Evolutionary conservation across 2,329 filamentous ascomycete genomes (phyloP).

Genomic region (Aspergillus latus): DNA sequence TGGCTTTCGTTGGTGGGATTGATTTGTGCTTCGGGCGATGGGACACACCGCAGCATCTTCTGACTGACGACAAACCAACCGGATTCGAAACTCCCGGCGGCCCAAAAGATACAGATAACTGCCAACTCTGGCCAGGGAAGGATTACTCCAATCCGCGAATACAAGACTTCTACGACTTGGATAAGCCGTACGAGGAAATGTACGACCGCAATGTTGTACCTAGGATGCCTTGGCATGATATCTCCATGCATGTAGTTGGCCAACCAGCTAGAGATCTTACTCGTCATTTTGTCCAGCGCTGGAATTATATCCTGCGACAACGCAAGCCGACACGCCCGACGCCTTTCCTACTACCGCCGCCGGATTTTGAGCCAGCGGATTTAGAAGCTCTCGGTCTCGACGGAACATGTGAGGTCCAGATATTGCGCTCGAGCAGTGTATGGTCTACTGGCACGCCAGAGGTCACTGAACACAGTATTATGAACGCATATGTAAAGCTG

Average conservation of each 20-base stretch:
- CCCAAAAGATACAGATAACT: constrained; percentile 86
- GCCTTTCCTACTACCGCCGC: constrained; percentile 87
- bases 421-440: constrained; percentile 80
- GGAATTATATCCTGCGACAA: constrained; percentile 94
- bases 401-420: constrained; percentile 95
- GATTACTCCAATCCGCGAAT: constrained; percentile 97
- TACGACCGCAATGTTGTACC: constrained; percentile 87
- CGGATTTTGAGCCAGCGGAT: constrained; percentile 84
- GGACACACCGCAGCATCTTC: constrained; percentile 90
- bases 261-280: constrained; percentile 93
- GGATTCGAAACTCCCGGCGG: constrained; percentile 78
- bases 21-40: constrained; percentile 96
- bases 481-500: constrained; percentile 90
- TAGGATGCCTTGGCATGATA: constrained; percentile 98
- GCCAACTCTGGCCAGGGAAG: constrained; percentile 94
- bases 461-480: constrained; percentile 88
- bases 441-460: constrained; percentile 89
- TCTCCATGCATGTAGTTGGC: constrained; percentile 95
- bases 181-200: constrained; percentile 98
- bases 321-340: constrained; percentile 91
- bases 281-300: constrained; percentile 93
- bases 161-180: constrained; percentile 88
- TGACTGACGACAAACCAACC: constrained; percentile 90
- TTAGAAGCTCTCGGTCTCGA: constrained; percentile 83
- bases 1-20: constrained; percentile 92